A percentile compares a stretch with the other conserved stretches of the same genome.
phyloP scores from a whole-genome alignment of 805 yeast genomes.

The Nakazawaea holstii region DNA sequence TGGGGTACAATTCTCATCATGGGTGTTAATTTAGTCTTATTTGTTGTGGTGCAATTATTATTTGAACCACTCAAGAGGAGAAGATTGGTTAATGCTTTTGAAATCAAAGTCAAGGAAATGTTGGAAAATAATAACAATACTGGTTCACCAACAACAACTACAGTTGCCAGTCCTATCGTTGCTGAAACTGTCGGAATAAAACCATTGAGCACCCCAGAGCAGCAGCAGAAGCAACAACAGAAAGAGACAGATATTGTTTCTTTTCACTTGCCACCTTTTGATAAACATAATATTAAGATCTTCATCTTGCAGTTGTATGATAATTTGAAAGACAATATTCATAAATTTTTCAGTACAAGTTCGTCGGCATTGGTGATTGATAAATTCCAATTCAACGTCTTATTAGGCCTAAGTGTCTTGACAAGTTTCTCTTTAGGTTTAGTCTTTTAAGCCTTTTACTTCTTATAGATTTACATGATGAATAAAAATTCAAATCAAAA shows the following conservation, averaged over 20 bases:
- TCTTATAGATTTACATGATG: no score
- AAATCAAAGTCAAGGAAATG: slow-evolving; percentile 62
- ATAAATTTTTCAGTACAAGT: neutral
- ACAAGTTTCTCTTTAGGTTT: slow-evolving; percentile 2
- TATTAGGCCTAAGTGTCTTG: neutral
- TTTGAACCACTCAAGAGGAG: slow-evolving; percentile 94
- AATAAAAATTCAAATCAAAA: no score
- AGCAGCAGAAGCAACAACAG: no score
- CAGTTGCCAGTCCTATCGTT: neutral
- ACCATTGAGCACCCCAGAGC: no score
- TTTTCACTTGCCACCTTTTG: neutral
- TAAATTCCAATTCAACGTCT: neutral
- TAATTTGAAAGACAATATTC: neutral
- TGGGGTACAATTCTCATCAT: slow-evolving; percentile 94
- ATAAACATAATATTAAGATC: slow-evolving; percentile 1
- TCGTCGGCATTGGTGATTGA: neutral
- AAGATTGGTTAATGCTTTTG: slow-evolving; percentile 77
- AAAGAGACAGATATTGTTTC: neutral
- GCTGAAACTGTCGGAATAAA: neutral
- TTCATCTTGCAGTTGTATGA: neutral
- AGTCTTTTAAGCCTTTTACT: neutral
- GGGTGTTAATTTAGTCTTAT: slow-evolving; percentile 78
- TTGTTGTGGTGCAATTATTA: slow-evolving; percentile 75
- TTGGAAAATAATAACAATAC: slow-evolving; percentile 27
- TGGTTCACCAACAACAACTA: neutral